phyloP scores from a whole-genome alignment of 306 rosid genomes.

The Inga oerstediana region DNA sequence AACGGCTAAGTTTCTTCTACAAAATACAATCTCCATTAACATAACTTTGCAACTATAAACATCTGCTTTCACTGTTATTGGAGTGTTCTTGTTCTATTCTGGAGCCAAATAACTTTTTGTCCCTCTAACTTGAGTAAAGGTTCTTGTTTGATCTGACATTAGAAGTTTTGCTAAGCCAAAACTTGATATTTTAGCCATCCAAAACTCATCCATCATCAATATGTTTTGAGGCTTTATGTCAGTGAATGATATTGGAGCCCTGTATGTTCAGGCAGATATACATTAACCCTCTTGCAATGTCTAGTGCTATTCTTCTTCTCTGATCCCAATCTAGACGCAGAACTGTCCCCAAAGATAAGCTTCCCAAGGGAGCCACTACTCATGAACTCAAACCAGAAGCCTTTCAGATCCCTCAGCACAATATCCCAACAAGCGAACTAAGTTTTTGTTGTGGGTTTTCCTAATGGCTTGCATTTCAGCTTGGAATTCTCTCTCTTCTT shows the following conservation, averaged over 20 bases:
- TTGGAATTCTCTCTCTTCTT: slow-evolving; percentile 48
- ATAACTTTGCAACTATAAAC: slow-evolving; percentile 45
- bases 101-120: slow-evolving; percentile 48
- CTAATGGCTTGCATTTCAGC: slow-evolving; percentile 44
- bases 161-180: slow-evolving; percentile 48
- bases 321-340: slow-evolving; percentile 39
- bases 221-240: slow-evolving; percentile 47
- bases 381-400: slow-evolving; percentile 53
- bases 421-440: slow-evolving; percentile 44
- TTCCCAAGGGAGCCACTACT: slow-evolving; percentile 48
- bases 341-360: slow-evolving; percentile 31
- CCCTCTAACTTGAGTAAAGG: slow-evolving; percentile 41
- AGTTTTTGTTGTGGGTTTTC: slow-evolving; percentile 42
- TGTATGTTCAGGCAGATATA: slow-evolving; percentile 51
- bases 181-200: slow-evolving; percentile 44
- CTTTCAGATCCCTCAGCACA: slow-evolving; percentile 44
- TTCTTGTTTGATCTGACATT: slow-evolving; percentile 48
- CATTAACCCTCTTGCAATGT: slow-evolving; percentile 43
- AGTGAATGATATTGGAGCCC: slow-evolving; percentile 42
- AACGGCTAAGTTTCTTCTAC: slow-evolving; percentile 31
- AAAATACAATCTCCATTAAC: slow-evolving; percentile 36
- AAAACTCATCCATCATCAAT: slow-evolving; percentile 50
- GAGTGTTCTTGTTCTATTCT: slow-evolving; percentile 39
- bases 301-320: slow-evolving; percentile 43
- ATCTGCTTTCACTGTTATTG: slow-evolving; percentile 49